Evolutionary conservation across 2,329 filamentous ascomycete genomes (phyloP).

Genomic region (Cladosporium halotolerans): DNA sequence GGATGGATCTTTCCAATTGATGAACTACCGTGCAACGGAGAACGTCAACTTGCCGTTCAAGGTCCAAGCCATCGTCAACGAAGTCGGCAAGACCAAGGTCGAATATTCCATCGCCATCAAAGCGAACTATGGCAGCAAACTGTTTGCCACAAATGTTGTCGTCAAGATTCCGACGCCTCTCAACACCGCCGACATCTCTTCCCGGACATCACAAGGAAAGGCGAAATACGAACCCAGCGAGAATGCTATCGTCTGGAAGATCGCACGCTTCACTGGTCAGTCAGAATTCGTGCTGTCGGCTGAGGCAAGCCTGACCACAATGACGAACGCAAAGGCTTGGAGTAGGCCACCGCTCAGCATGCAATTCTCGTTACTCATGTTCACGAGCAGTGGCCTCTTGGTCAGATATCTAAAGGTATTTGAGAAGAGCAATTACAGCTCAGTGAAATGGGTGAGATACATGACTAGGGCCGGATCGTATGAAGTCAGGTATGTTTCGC

Average conservation of each 20-base stretch:
- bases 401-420: conserved; percentile 97
- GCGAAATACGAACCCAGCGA: conserved; percentile 98
- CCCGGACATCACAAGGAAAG: conserved; percentile 90
- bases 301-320: conserved; percentile 86
- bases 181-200: conserved; percentile 89
- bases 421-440: conserved; percentile 98
- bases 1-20: conserved; percentile 96
- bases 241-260: conserved; percentile 99
- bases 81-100: conserved; percentile 93
- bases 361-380: conserved; percentile 94
- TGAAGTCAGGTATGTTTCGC: conserved; percentile 68
- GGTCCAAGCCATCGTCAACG: conserved; percentile 96
- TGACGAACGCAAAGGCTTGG: conserved; percentile 98
- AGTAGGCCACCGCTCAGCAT: conserved; percentile 85
- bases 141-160: conserved; percentile 95
- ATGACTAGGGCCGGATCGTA: conserved; percentile 98
- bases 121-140: conserved; percentile 91
- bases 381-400: conserved; percentile 86
- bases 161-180: conserved; percentile 91
- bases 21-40: conserved; percentile 96
- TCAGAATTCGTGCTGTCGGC: conserved; percentile 92
- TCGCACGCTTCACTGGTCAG: conserved; percentile 95
- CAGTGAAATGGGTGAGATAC: conserved; percentile 98
- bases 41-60: conserved; percentile 99
- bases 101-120: conserved; percentile 98